A percentile compares a stretch with the other conserved stretches of the same genome.
These are phyloP conservation scores for Heterobasidion annosum DNA, from an alignment of 1,284 basidiomycete genomes.

Conservation along the genomic window DNA sequence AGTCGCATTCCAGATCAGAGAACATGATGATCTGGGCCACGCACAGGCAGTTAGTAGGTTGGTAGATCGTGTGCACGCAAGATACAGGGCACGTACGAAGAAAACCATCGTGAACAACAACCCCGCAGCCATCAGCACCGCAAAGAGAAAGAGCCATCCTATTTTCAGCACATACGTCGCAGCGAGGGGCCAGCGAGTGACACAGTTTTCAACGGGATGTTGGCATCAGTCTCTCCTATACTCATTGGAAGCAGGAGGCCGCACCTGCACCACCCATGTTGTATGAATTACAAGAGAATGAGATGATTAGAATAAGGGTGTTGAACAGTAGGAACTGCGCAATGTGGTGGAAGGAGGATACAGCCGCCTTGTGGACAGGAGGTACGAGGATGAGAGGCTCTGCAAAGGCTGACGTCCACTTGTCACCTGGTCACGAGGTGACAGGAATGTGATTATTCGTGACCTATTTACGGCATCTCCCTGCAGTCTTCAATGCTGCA, in stretches of 20 bases:
- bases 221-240: not conserved
- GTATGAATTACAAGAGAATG: not conserved
- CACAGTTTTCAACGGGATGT: not conserved
- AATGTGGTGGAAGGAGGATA: not conserved
- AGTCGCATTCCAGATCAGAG: slow-evolving; percentile 96
- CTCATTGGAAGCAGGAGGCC: not conserved
- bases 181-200: not conserved
- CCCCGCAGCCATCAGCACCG: slow-evolving; percentile 88
- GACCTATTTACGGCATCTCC: not conserved
- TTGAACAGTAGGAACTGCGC: not conserved
- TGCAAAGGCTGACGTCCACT: not conserved
- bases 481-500: no score
- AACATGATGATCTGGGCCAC: slow-evolving; percentile 94
- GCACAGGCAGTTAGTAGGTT: not conserved
- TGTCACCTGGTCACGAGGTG: not conserved
- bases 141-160: slow-evolving; percentile 94
- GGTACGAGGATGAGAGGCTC: not conserved
- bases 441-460: not conserved
- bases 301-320: not conserved
- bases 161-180: not conserved
- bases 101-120: slow-evolving; percentile 97
- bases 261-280: slow-evolving; percentile 24
- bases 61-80: not conserved
- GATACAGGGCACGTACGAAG: slow-evolving; percentile 62
- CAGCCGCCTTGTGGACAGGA: not conserved